phyloP scores from a whole-genome alignment of 495 filamentous ascomycete species.

The Aspergillus ellipticus region DNA sequence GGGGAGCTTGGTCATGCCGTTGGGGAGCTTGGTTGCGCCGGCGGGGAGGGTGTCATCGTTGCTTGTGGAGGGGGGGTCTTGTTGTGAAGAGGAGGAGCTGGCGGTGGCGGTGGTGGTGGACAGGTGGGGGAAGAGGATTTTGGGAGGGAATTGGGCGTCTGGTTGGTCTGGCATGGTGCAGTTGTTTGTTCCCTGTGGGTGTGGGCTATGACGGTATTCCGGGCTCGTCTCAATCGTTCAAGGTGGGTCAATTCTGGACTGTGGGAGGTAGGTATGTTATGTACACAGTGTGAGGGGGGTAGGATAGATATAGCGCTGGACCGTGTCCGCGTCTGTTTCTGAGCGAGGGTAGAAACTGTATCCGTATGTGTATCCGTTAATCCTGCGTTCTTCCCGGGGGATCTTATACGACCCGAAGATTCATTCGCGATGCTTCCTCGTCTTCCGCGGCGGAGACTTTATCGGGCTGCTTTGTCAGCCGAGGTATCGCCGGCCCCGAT shows the following conservation, averaged over 20 bases:
- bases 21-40: constrained; percentile 49
- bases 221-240: not conserved
- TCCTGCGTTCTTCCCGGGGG: no score
- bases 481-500: not conserved
- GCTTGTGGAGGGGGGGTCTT: constrained; percentile 14
- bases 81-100: constrained; percentile 20
- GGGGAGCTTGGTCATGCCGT: constrained; percentile 53
- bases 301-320: no score
- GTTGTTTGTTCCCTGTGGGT: not conserved
- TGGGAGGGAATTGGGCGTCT: not conserved
- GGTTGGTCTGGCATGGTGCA: constrained; percentile 3
- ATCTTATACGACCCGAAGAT: no score
- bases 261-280: not conserved
- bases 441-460: not conserved
- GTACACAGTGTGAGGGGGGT: not conserved
- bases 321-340: not conserved
- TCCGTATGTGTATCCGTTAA: no score
- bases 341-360: no score
- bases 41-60: not conserved
- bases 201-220: not conserved
- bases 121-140: constrained; percentile 23
- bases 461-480: constrained; percentile 16
- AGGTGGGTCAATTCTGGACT: no score
- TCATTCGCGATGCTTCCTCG: no score
- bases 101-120: constrained; percentile 7